Evolutionary conservation across 148 eudicot species (phyloP).

Genomic region (Talinum fruticosum): DNA sequence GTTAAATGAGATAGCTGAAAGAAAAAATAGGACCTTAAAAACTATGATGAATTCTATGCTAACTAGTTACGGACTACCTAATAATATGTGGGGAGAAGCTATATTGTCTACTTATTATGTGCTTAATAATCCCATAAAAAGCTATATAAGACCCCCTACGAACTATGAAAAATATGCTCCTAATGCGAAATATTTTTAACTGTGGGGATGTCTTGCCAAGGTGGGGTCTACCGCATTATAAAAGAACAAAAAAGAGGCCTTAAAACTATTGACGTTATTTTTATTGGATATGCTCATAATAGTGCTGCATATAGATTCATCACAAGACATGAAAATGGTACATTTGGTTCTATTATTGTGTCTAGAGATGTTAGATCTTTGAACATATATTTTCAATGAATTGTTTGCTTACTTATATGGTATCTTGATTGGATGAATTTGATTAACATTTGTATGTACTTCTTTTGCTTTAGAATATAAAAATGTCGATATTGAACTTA

Average conservation of each 20-base stretch:
- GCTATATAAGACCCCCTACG: neutral
- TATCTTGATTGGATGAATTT: no score
- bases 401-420: no score
- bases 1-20: neutral
- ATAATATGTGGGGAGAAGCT: conserved; percentile 5
- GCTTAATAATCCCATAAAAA: conserved; percentile 12
- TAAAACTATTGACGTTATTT: conserved; percentile 8
- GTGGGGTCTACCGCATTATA: neutral
- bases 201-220: conserved; percentile 11
- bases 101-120: conserved; percentile 3
- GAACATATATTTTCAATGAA: conserved; percentile 8
- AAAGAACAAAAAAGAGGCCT: neutral
- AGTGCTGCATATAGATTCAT: conserved; percentile 14
- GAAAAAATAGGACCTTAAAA: neutral
- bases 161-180: conserved; percentile 13
- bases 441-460: no score
- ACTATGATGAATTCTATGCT: conserved; percentile 6
- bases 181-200: neutral
- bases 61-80: neutral
- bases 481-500: no score
- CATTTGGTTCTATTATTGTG: neutral
- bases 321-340: neutral
- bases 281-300: conserved; percentile 14
- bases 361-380: conserved; percentile 6
- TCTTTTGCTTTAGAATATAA: no score